Percentiles rank a stretch among this genome's conserved stretches.
phyloP scores from a whole-genome alignment of 2,329 filamentous ascomycete species.

The Aspergillus sp. region DNA sequence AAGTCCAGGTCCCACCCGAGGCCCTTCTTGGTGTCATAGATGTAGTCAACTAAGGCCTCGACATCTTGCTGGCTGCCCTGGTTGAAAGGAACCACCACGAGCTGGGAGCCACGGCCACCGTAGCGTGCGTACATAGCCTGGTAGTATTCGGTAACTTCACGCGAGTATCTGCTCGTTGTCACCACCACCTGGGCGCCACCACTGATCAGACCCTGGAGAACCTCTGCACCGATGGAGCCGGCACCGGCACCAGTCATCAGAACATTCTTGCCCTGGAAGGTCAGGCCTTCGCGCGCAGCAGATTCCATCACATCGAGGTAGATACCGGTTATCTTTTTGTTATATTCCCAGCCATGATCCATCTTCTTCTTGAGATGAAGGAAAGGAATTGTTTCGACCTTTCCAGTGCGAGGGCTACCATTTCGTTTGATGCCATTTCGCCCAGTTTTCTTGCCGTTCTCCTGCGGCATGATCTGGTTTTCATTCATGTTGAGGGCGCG shows the following conservation, averaged over 20 bases:
- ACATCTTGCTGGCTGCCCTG: slow-evolving; percentile 98
- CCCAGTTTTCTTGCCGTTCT: slow-evolving; percentile 62
- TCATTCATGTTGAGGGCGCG: slow-evolving; percentile 97
- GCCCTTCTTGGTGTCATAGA: slow-evolving; percentile 93
- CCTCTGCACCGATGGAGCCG: slow-evolving; percentile 95
- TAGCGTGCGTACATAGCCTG: slow-evolving; percentile 97
- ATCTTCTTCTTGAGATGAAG: slow-evolving; percentile 96
- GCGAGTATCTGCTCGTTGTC: slow-evolving; percentile 93
- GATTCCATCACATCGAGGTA: slow-evolving; percentile 91
- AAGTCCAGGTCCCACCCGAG: slow-evolving; percentile 98
- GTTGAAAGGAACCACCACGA: slow-evolving; percentile 98
- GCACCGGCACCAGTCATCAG: slow-evolving; percentile 98
- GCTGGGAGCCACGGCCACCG: slow-evolving; percentile 88
- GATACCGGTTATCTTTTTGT: slow-evolving; percentile 91
- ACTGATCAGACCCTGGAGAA: slow-evolving; percentile 90
- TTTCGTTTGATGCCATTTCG: slow-evolving; percentile 48
- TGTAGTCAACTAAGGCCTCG: slow-evolving; percentile 88
- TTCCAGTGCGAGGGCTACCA: slow-evolving; percentile 65
- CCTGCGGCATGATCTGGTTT: slow-evolving; percentile 88
- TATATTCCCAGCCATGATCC: slow-evolving; percentile 96
- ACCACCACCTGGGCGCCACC: slow-evolving; percentile 96
- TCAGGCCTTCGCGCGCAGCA: slow-evolving; percentile 80
- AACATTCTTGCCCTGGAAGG: slow-evolving; percentile 89
- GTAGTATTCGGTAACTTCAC: slow-evolving; percentile 98
- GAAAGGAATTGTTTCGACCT: slow-evolving; percentile 97